Evolutionary conservation across 306 rosid species (phyloP).

Genomic region (Gastrolobium bilobum): DNA sequence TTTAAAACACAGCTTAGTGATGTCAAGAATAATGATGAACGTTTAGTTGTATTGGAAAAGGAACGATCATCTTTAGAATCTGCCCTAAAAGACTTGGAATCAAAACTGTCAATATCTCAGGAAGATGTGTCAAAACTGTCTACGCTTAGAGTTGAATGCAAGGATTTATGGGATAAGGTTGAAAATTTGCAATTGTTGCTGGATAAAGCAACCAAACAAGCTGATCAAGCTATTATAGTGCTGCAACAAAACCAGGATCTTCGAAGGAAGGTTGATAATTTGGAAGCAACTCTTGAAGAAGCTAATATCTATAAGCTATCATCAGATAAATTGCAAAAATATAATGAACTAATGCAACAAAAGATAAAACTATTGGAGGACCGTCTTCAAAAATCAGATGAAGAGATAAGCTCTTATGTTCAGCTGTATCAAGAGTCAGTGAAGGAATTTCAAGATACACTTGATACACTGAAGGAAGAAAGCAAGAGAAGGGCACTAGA

Average conservation of each 20-base stretch:
- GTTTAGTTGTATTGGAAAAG: constrained; percentile 71
- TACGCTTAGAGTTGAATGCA: constrained; percentile 69
- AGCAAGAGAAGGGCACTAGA: constrained; percentile 72
- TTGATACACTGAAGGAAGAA: constrained; percentile 72
- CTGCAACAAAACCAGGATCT: constrained; percentile 91
- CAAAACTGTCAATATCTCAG: constrained; percentile 71
- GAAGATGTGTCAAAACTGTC: constrained; percentile 76
- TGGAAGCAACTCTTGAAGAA: constrained; percentile 84
- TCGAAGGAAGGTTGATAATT: constrained; percentile 73
- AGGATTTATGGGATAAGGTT: constrained; percentile 71
- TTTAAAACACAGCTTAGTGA: constrained; percentile 64
- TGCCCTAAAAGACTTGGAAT: constrained; percentile 75
- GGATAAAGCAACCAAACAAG: constrained; percentile 81
- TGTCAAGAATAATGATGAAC: constrained; percentile 66
- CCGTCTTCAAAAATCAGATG: constrained; percentile 83
- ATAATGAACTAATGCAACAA: constrained; percentile 78
- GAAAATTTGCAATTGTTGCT: constrained; percentile 74
- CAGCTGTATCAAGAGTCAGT: constrained; percentile 87
- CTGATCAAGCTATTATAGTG: constrained; percentile 72
- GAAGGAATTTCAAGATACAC: constrained; percentile 83
- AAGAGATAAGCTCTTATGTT: constrained; percentile 81
- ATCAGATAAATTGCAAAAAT: constrained; percentile 76
- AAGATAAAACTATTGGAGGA: constrained; percentile 81
- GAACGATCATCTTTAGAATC: constrained; percentile 78
- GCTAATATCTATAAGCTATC: constrained; percentile 73